Percentiles rank a stretch among this genome's conserved stretches.
These are phyloP conservation scores for Scleroderma bovista DNA, from an alignment of 768 basidiomycete genomes.

Conservation along the genomic window DNA sequence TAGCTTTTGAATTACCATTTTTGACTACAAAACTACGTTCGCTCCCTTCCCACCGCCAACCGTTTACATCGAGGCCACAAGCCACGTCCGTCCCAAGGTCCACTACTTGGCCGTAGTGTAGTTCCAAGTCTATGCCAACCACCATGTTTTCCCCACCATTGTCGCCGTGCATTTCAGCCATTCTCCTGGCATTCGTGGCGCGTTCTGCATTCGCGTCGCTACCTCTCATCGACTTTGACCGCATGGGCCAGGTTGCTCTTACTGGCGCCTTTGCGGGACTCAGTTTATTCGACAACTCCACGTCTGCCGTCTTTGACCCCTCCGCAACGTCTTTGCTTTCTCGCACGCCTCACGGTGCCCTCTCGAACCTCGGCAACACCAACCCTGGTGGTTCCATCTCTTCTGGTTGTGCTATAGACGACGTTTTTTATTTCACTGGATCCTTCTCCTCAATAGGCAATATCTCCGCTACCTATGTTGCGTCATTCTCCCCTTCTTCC, in stretches of 20 bases:
- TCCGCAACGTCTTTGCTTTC: constrained; percentile 67
- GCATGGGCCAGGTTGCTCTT: constrained; percentile 89
- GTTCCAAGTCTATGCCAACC: no score
- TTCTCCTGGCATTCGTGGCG: constrained; percentile 12
- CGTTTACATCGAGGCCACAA: no score
- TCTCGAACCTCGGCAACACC: constrained; percentile 69
- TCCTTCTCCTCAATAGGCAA: constrained; percentile 69
- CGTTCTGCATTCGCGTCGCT: constrained; percentile 32
- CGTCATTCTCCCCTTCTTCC: constrained; percentile 61
- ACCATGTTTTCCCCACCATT: constrained; percentile 4
- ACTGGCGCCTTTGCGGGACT: constrained; percentile 87
- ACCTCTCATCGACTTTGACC: constrained; percentile 61
- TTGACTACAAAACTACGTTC: no score
- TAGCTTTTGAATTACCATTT: no score
- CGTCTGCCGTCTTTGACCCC: constrained; percentile 58
- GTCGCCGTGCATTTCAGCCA: constrained; percentile 21
- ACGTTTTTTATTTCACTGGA: constrained; percentile 77
- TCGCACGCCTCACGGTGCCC: constrained; percentile 57
- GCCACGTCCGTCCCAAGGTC: no score
- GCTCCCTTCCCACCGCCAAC: no score
- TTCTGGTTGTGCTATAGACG: constrained; percentile 65
- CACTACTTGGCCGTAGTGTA: no score
- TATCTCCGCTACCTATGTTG: constrained; percentile 63
- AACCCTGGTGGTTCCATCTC: constrained; percentile 73
- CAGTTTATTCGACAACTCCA: constrained; percentile 60